Evolutionary conservation across 768 basidiomycete species (phyloP).

Genomic region (Pholiota conissans): DNA sequence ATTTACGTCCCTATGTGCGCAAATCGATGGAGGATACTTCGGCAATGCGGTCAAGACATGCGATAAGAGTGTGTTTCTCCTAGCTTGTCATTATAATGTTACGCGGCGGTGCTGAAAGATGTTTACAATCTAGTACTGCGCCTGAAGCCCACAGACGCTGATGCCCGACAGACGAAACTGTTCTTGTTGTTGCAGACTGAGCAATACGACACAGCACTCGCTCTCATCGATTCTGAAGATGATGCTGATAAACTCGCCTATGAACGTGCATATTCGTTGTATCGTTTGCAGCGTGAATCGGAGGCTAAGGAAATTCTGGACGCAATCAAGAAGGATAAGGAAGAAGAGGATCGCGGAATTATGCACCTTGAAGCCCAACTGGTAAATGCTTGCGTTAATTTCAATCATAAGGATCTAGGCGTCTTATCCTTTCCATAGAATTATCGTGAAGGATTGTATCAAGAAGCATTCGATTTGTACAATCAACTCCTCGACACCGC

Average conservation of each 20-base stretch:
- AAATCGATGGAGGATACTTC: slow-evolving; percentile 89
- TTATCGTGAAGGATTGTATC: slow-evolving; percentile 78
- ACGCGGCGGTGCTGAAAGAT: slow-evolving; percentile 4
- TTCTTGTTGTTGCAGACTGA: slow-evolving; percentile 88
- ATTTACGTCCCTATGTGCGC: slow-evolving; percentile 80
- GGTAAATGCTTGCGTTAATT: slow-evolving; percentile 44
- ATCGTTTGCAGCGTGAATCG: slow-evolving; percentile 75
- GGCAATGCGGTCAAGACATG: slow-evolving; percentile 87
- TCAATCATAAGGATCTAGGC: not conserved
- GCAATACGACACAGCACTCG: slow-evolving; percentile 70
- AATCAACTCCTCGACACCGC: slow-evolving; percentile 78
- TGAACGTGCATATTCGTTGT: slow-evolving; percentile 81
- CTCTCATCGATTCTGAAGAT: slow-evolving; percentile 44
- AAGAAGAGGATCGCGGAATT: slow-evolving; percentile 59
- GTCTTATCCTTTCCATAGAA: slow-evolving; percentile 40
- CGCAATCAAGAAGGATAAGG: slow-evolving; percentile 43
- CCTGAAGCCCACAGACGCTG: slow-evolving; percentile 62
- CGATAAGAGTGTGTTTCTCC: slow-evolving; percentile 72
- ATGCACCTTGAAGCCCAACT: slow-evolving; percentile 87
- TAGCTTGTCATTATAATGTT: slow-evolving; percentile 6
- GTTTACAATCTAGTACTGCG: slow-evolving; percentile 56
- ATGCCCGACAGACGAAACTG: slow-evolving; percentile 82
- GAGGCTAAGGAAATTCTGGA: slow-evolving; percentile 62
- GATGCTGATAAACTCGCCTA: slow-evolving; percentile 41
- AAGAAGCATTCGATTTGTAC: slow-evolving; percentile 74